Evolutionary conservation across 805 yeast species (phyloP).

Genomic region (Hanseniaspora hatyaiensis): DNA sequence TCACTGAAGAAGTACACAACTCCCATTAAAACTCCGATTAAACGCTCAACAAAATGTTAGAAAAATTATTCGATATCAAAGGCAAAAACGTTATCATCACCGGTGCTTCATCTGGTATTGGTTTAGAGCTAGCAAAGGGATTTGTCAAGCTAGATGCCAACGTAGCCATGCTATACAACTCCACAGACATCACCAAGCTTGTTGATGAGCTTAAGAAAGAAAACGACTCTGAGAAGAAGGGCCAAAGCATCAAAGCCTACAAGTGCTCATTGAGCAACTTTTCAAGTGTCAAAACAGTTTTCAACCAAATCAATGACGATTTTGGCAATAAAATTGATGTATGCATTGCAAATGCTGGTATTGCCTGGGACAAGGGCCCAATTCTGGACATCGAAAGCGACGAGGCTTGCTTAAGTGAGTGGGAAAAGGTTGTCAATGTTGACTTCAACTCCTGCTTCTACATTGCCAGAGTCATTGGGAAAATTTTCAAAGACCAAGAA

Average conservation of each 20-base stretch:
- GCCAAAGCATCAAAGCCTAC: constrained; percentile 49
- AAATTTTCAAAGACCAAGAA: constrained; percentile 59
- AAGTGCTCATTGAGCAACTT: constrained; percentile 26
- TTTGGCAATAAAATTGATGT: constrained; percentile 65
- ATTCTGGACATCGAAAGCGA: constrained; percentile 36
- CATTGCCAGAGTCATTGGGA: constrained; percentile 65
- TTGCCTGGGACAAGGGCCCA: constrained; percentile 65
- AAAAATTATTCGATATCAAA: constrained; percentile 52
- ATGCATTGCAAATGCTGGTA: constrained; percentile 84
- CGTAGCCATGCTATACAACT: constrained; percentile 57
- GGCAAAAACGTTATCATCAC: constrained; percentile 76
- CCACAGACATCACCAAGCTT: constrained; percentile 35
- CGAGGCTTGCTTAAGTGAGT: constrained; percentile 37
- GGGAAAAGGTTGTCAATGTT: constrained; percentile 61
- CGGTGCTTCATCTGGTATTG: constrained; percentile 80
- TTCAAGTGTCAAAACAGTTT: constrained; percentile 22
- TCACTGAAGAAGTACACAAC: too few relatives aligned
- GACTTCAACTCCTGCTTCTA: constrained; percentile 74
- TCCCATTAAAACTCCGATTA: too few relatives aligned
- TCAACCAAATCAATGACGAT: constrained; percentile 40
- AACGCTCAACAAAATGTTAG: constrained; percentile 29
- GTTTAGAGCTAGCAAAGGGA: constrained; percentile 69
- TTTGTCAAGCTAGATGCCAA: constrained; percentile 82
- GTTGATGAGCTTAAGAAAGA: constrained; percentile 36
- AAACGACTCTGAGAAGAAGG: constrained; percentile 49